phyloP scores from a whole-genome alignment of 495 filamentous ascomycete genomes.

The Penicillium canescens region DNA sequence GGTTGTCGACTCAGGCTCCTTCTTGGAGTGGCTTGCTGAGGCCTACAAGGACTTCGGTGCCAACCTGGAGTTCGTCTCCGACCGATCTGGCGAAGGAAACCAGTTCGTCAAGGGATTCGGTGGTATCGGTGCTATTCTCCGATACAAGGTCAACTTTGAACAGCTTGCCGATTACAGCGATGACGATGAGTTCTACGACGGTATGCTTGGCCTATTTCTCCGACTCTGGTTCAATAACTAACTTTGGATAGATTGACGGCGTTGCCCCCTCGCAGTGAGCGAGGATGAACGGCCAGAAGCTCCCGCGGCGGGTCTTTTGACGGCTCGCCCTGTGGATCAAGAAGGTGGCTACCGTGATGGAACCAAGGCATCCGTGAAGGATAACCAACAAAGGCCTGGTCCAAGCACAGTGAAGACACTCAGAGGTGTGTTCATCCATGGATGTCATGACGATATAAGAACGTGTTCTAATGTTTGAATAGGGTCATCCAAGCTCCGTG shows the following conservation, averaged over 20 bases:
- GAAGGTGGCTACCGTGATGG: constrained; percentile 37
- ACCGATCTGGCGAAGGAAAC: constrained; percentile 94
- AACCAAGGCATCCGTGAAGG: constrained; percentile 36
- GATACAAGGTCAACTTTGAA: constrained; percentile 99
- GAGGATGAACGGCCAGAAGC: constrained; percentile 82
- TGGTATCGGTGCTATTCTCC: constrained; percentile 94
- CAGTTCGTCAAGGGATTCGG: constrained; percentile 99
- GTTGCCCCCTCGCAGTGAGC: constrained; percentile 82
- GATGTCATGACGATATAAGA: neutral
- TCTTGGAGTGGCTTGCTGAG: constrained; percentile 98
- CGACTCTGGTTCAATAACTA: constrained; percentile 5
- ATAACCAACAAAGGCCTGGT: constrained; percentile 29
- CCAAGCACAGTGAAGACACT: constrained; percentile 39
- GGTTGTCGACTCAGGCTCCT: constrained; percentile 75
- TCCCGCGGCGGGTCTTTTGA: constrained; percentile 61
- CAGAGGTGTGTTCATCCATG: constrained; percentile 30
- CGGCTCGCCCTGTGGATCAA: constrained; percentile 52
- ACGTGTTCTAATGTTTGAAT: neutral
- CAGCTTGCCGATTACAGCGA: constrained; percentile 92
- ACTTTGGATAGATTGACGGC: constrained; percentile 76
- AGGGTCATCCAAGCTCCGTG: constrained; percentile 52
- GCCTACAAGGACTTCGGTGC: constrained; percentile 97
- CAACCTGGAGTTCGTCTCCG: constrained; percentile 95
- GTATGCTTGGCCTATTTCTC: constrained; percentile 40
- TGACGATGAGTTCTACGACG: constrained; percentile 99